Evolutionary conservation across 331 rosid species (phyloP).

Genomic region (Stylosanthes scabra): DNA sequence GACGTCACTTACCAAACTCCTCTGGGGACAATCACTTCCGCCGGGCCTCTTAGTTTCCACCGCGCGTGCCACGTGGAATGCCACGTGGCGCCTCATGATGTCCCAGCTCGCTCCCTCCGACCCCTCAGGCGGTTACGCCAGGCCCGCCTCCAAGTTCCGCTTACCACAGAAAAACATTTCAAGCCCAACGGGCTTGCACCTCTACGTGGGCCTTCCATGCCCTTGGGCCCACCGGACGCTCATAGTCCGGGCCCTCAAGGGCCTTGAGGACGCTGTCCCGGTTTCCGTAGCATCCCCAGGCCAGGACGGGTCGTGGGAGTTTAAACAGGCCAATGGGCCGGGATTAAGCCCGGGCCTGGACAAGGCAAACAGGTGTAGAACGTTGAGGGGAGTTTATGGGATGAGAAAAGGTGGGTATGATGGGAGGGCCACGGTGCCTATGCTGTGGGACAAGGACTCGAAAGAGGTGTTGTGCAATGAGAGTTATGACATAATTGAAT

Average conservation of each 20-base stretch:
- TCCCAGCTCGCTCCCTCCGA: constrained; percentile 94
- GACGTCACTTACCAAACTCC: constrained; percentile 68
- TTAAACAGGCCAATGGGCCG: constrained; percentile 29
- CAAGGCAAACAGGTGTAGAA: constrained; percentile 60
- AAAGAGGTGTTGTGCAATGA: constrained; percentile 83
- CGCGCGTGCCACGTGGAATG: constrained; percentile 81
- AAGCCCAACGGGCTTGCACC: constrained; percentile 51
- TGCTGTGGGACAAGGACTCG: constrained; percentile 66
- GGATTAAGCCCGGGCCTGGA: constrained; percentile 58
- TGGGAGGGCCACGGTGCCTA: constrained; percentile 83
- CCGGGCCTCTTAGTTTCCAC: constrained; percentile 81
- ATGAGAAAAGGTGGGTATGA: constrained; percentile 66
- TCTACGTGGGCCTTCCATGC: constrained; percentile 87
- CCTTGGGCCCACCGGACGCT: constrained; percentile 98
- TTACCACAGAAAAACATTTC: constrained; percentile 30
- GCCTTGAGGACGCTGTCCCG: constrained; percentile 75
- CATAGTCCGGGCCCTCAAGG: constrained; percentile 81
- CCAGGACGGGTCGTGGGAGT: constrained; percentile 86
- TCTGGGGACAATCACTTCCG: constrained; percentile 90
- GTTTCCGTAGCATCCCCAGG: constrained; percentile 82
- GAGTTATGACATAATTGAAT: constrained; percentile 72
- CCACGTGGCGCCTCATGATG: constrained; percentile 95
- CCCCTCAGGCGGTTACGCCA: constrained; percentile 64
- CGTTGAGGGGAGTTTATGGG: constrained; percentile 71
- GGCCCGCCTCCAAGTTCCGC: constrained; percentile 82